Evolutionary conservation across 2,329 filamentous ascomycete genomes (phyloP).

Genomic region (Camptophora hylomeconis): DNA sequence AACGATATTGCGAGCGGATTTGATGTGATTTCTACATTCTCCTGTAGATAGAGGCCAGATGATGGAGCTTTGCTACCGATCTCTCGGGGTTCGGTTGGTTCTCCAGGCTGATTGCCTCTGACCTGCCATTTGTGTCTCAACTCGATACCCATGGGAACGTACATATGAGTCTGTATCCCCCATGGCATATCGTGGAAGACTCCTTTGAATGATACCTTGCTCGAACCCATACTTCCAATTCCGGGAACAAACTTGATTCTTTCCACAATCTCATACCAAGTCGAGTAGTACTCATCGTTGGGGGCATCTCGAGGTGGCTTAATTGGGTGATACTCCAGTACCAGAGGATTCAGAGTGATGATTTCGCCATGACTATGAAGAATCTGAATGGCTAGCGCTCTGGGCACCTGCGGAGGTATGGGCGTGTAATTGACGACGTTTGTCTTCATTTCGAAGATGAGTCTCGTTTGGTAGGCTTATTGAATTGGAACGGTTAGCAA

Average conservation of each 20-base stretch:
- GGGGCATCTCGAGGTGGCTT: conserved; percentile 52
- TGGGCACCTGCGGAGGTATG: conserved; percentile 54
- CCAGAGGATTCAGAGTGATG: conserved; percentile 78
- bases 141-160: conserved; percentile 68
- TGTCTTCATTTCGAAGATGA: conserved; percentile 5
- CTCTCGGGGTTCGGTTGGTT: conserved; percentile 53
- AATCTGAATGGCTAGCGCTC: conserved; percentile 57
- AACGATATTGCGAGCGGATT: conserved; percentile 64
- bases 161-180: conserved; percentile 71
- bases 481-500: too few species aligned
- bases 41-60: conserved; percentile 62
- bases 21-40: conserved; percentile 74
- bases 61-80: conserved; percentile 52
- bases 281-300: conserved; percentile 56
- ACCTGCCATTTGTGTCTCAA: conserved; percentile 71
- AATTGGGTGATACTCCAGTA: conserved; percentile 57
- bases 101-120: conserved; percentile 57
- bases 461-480: too few species aligned
- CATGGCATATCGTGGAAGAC: conserved; percentile 64
- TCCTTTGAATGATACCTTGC: conserved; percentile 64
- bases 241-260: conserved; percentile 63
- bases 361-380: conserved; percentile 69
- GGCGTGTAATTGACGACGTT: conserved; percentile 45
- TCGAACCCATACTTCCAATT: conserved; percentile 20
- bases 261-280: conserved; percentile 71